Percentiles rank a stretch among this genome's conserved stretches.
Conservation (phyloP, 345 rosid species). For the Citrus inodora region DNA sequence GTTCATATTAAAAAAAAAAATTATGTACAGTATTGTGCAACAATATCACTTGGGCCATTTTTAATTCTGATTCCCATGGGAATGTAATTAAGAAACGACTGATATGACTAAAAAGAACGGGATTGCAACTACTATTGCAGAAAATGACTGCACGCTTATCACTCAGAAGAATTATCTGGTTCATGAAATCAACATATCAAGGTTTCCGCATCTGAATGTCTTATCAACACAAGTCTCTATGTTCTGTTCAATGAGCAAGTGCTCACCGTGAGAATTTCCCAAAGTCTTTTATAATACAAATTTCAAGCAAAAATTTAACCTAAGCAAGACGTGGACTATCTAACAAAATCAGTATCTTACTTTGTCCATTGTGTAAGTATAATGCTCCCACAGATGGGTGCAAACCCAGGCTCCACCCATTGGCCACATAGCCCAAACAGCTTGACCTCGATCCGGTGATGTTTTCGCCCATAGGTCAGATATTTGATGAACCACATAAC, state of each 20-base stretch:
- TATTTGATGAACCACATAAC: constrained; percentile 91
- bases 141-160: not conserved
- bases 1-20: not conserved
- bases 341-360: constrained; percentile 38
- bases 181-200: not conserved
- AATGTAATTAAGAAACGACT: not conserved
- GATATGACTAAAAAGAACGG: not conserved
- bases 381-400: constrained; percentile 96
- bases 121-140: not conserved
- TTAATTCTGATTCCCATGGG: not conserved
- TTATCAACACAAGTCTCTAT: not conserved
- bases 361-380: constrained; percentile 72
- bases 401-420: constrained; percentile 99
- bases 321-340: not conserved
- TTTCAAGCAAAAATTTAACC: not conserved
- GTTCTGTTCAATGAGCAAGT: not conserved
- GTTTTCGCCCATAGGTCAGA: constrained; percentile 94
- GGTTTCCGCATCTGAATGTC: not conserved
- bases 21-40: not conserved
- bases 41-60: not conserved
- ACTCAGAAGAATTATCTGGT: not conserved
- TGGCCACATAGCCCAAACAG: constrained; percentile 92
- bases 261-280: not conserved
- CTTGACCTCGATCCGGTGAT: constrained; percentile 72
- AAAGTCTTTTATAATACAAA: not conserved